Percentiles rank a stretch among this genome's conserved stretches.
Conservation (phyloP, 768 basidiomycete species). For the Solioccasus polychromus region DNA sequence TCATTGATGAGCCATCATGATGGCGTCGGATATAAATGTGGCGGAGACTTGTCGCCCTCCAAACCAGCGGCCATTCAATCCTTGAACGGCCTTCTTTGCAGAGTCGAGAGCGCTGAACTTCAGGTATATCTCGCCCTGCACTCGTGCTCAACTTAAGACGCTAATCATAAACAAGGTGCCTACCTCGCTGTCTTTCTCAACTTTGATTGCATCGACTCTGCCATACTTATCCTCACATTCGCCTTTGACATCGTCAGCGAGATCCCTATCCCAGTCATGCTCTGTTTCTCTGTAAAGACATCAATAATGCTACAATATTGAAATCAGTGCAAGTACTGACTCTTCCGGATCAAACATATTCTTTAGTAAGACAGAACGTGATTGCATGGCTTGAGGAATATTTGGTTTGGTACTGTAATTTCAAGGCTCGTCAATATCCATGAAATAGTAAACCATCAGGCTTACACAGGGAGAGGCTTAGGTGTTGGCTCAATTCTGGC, state of each 20-base stretch:
- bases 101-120: conserved; percentile 80
- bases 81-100: conserved; percentile 82
- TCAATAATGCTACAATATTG: conserved; percentile 5
- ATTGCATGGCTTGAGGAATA: conserved; percentile 83
- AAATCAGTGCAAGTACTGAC: conserved; percentile 43
- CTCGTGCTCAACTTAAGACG: conserved; percentile 11
- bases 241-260: conserved; percentile 92
- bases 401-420: conserved; percentile 63
- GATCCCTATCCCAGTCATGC: conserved; percentile 93
- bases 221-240: conserved; percentile 95
- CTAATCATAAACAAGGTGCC: conserved; percentile 18
- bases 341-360: conserved; percentile 99
- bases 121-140: conserved; percentile 94
- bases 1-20: conserved; percentile 90
- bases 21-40: conserved; percentile 86
- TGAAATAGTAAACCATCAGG: conserved; percentile 5
- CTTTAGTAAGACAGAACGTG: conserved; percentile 83
- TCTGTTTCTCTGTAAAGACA: conserved; percentile 76
- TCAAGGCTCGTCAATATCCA: conserved; percentile 12
- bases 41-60: conserved; percentile 88
- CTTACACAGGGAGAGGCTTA: conserved; percentile 62
- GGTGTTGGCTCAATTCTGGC: conserved; percentile 82
- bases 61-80: conserved; percentile 96
- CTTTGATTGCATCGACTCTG: conserved; percentile 78
- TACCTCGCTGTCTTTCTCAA: conserved; percentile 93